Conservation (phyloP, 257 asterid species). For the Paraleonurus japonicus region DNA sequence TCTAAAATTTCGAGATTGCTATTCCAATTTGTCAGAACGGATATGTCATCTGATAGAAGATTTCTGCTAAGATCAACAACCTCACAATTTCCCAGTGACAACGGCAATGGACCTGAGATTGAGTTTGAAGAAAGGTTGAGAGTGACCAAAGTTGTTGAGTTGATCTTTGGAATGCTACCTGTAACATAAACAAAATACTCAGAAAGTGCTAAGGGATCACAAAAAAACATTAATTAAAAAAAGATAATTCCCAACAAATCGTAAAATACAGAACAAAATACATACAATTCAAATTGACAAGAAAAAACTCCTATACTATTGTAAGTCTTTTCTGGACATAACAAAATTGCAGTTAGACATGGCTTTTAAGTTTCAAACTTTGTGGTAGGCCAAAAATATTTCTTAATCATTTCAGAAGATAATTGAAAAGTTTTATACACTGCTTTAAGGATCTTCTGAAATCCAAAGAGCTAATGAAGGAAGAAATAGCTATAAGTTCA, state of each 20-base stretch:
- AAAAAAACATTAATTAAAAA: neutral
- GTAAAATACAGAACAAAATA: neutral
- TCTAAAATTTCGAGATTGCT: slow-evolving; percentile 59
- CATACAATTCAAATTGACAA: slow-evolving; percentile 5
- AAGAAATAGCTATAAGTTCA: neutral
- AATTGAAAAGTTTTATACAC: neutral
- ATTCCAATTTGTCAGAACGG: slow-evolving; percentile 57
- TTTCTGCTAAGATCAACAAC: slow-evolving; percentile 74
- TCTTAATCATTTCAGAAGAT: neutral
- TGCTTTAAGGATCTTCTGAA: neutral
- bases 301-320: neutral
- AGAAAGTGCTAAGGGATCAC: slow-evolving; percentile 6
- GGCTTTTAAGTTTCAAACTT: slow-evolving; percentile 1
- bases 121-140: slow-evolving; percentile 80
- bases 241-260: neutral
- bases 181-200: slow-evolving; percentile 31
- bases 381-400: neutral
- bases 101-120: slow-evolving; percentile 66
- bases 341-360: neutral
- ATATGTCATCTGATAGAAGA: slow-evolving; percentile 49
- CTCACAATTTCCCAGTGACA: slow-evolving; percentile 58
- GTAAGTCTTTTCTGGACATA: neutral
- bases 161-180: slow-evolving; percentile 65
- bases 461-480: neutral
- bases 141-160: slow-evolving; percentile 59